phyloP scores from a whole-genome alignment of 1,139 yeast genomes.

The Debaryomycetaceae sp. region DNA sequence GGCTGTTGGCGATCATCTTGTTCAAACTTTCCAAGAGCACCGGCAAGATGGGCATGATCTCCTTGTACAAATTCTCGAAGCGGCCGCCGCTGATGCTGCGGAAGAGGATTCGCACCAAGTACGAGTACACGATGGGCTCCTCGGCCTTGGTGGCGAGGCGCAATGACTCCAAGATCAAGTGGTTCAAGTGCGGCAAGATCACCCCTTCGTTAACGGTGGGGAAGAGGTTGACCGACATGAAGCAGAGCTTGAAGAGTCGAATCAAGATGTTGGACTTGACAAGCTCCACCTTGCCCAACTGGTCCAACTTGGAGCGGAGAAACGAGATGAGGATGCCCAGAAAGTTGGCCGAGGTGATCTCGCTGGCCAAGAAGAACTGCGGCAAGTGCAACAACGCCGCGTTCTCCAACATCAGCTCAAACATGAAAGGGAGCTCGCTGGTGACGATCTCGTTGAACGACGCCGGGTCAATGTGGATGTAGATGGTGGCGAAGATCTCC shows the following conservation, averaged over 20 bases:
- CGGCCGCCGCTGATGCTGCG: conserved; percentile 96
- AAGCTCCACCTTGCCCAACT: conserved; percentile 76
- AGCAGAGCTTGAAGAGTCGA: conserved; percentile 82
- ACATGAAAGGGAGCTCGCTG: conserved; percentile 72
- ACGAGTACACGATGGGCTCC: conserved; percentile 88
- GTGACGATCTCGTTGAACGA: conserved; percentile 91
- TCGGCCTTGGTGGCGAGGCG: conserved; percentile 81
- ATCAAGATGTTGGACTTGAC: conserved; percentile 78
- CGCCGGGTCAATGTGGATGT: conserved; percentile 91
- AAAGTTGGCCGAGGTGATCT: conserved; percentile 87
- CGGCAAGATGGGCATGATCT: conserved; percentile 85
- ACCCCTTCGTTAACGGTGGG: conserved; percentile 87
- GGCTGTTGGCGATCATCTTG: conserved; percentile 74
- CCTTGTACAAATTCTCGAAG: conserved; percentile 86
- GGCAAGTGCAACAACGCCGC: conserved; percentile 88
- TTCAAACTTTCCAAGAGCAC: conserved; percentile 82
- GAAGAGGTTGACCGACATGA: conserved; percentile 91
- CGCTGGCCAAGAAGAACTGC: conserved; percentile 90
- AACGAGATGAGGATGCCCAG: conserved; percentile 82
- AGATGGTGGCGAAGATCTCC: conserved; percentile 94
- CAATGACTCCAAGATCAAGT: conserved; percentile 75
- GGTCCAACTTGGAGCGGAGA: conserved; percentile 66
- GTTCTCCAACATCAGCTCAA: conserved; percentile 75
- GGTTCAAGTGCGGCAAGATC: conserved; percentile 79
- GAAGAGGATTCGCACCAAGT: conserved; percentile 81